A percentile compares a stretch with the other conserved stretches of the same genome.
Evolutionary conservation across 2,329 filamentous ascomycete species (phyloP).

Genomic region (Penicillium thymicola): DNA sequence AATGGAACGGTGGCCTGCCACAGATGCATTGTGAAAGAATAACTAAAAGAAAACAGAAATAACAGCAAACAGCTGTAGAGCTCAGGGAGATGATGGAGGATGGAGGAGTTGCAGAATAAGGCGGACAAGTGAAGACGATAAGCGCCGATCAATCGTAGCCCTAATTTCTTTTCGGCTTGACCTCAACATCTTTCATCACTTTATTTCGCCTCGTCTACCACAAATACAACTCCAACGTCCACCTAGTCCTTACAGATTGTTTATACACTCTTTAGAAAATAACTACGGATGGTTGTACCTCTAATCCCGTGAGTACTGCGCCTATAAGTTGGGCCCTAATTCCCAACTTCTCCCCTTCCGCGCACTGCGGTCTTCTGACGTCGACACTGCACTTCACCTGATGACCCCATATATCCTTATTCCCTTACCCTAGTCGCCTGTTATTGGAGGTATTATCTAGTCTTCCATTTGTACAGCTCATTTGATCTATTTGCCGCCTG

Average conservation of each 20-base stretch:
- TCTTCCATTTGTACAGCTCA: background rate
- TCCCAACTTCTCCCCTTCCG: conserved; percentile 15
- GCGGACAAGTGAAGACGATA: conserved; percentile 25
- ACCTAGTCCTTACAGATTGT: background rate
- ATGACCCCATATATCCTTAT: conserved; percentile 1
- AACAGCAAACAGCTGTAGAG: conserved; percentile 4
- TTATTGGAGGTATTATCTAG: background rate
- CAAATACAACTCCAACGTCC: background rate
- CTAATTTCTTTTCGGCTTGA: conserved; percentile 37
- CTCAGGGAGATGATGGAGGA: conserved; percentile 11
- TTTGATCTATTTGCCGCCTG: background rate
- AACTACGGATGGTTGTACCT: conserved; percentile 1
- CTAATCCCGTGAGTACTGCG: conserved; percentile 9
- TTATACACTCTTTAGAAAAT: background rate
- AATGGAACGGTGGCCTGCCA: conserved; percentile 36
- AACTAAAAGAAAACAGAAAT: conserved; percentile 4
- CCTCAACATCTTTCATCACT: conserved; percentile 12
- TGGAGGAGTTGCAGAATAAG: conserved; percentile 22
- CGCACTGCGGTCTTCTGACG: conserved; percentile 16
- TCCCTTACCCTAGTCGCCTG: background rate
- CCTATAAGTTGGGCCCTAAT: conserved; percentile 12
- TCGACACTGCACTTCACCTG: conserved; percentile 6
- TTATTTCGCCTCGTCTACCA: background rate
- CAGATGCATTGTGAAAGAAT: conserved; percentile 36
- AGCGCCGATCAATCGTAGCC: conserved; percentile 32